phyloP scores from a whole-genome alignment of 371 early-diverging fungal genomes.

The Rhizopus microsporus region DNA sequence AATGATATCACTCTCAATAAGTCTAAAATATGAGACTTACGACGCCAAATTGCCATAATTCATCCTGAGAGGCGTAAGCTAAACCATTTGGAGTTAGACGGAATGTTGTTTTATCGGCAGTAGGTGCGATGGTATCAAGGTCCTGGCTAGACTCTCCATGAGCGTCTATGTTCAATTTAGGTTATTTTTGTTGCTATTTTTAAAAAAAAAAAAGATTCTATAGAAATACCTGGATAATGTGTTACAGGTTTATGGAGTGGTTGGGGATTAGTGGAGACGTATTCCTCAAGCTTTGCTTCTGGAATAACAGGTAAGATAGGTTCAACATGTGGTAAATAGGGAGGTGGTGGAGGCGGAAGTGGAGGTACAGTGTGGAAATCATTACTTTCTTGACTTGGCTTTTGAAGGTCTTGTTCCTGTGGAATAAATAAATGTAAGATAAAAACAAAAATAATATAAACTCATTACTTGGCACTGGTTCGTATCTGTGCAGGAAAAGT shows the following conservation, averaged over 20 bases:
- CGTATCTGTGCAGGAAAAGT: not conserved
- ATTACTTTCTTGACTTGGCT: not conserved
- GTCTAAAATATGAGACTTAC: constrained; percentile 20
- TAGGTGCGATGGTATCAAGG: constrained; percentile 39
- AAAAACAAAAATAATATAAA: not conserved
- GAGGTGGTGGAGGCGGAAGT: constrained; percentile 5
- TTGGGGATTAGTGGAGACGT: constrained; percentile 13
- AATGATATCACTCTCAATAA: not conserved
- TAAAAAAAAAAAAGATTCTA: not conserved
- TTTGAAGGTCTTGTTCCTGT: constrained; percentile 2
- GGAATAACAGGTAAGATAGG: constrained; percentile 6
- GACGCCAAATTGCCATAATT: constrained; percentile 37
- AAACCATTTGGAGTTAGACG: constrained; percentile 25
- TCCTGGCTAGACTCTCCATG: constrained; percentile 18
- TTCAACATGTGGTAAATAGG: not conserved
- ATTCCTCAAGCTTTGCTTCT: constrained; percentile 12
- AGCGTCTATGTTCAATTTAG: constrained; percentile 18
- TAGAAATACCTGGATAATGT: constrained; percentile 25
- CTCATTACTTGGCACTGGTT: not conserved
- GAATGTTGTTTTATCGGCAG: constrained; percentile 32
- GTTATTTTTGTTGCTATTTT: not conserved
- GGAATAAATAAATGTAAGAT: not conserved
- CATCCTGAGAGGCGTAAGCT: constrained; percentile 21
- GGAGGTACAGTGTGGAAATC: constrained; percentile 10
- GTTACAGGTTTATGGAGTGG: constrained; percentile 23